Percentiles rank a stretch among this genome's conserved stretches.
Evolutionary conservation across 73 alveolate genomes (phyloP).

Genomic region (Effrenium voratum): DNA sequence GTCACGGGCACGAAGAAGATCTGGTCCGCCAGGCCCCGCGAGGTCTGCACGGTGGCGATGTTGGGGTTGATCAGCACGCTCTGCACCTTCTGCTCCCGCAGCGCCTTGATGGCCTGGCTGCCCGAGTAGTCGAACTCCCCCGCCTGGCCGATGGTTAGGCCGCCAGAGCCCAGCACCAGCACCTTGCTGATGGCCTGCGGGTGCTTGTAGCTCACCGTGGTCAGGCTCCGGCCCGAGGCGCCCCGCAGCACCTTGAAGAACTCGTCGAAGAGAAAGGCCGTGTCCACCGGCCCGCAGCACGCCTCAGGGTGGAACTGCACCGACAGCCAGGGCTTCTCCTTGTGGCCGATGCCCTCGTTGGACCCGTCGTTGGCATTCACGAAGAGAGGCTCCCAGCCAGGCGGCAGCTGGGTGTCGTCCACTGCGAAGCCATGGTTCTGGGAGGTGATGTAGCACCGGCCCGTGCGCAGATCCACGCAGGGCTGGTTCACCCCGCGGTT

Average conservation of each 20-base stretch:
- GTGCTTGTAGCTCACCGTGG: slow-evolving; percentile 84
- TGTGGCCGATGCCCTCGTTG: slow-evolving; percentile 92
- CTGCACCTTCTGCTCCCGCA: neutral
- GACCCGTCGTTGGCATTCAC: slow-evolving; percentile 92
- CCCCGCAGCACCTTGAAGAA: slow-evolving; percentile 51
- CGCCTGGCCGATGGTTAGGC: slow-evolving; percentile 94
- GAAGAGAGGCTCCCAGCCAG: slow-evolving; percentile 67
- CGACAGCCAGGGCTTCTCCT: slow-evolving; percentile 91
- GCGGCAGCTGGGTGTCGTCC: slow-evolving; percentile 79
- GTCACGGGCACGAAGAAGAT: slow-evolving; percentile 93
- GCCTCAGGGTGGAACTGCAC: slow-evolving; percentile 95
- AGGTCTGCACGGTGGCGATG: slow-evolving; percentile 94
- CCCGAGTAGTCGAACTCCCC: slow-evolving; percentile 94
- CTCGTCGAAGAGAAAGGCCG: slow-evolving; percentile 82
- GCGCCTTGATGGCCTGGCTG: slow-evolving; percentile 92
- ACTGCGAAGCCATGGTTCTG: slow-evolving; percentile 94
- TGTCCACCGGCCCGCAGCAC: slow-evolving; percentile 92
- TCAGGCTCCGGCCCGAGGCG: slow-evolving; percentile 34
- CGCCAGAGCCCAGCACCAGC: slow-evolving; percentile 93
- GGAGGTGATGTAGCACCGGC: slow-evolving; percentile 93
- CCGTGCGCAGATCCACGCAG: slow-evolving; percentile 84
- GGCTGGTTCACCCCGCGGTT: slow-evolving; percentile 94
- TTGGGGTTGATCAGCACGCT: slow-evolving; percentile 92
- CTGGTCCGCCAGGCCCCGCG: slow-evolving; percentile 93
- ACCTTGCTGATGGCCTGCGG: slow-evolving; percentile 87